Percentiles rank a stretch among this genome's conserved stretches.
phyloP scores from a whole-genome alignment of 495 filamentous ascomycete genomes.

The Aspergillus mulundensis region DNA sequence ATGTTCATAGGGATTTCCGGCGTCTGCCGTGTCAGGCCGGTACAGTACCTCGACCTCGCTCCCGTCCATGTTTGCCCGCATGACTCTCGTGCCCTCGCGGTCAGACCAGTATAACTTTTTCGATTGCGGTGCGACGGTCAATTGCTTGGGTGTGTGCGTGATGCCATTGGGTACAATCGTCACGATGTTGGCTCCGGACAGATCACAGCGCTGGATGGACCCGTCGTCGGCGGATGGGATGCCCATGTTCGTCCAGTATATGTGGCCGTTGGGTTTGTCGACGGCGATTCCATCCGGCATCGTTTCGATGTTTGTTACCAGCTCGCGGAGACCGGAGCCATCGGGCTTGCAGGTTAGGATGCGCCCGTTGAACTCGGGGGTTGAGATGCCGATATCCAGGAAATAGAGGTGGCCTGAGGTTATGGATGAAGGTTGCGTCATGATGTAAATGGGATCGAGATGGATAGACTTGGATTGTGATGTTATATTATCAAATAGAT shows the following conservation, averaged over 20 bases:
- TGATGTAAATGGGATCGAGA: too few species aligned
- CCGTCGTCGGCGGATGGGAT: constrained; percentile 36
- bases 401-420: too few species aligned
- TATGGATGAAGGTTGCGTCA: too few species aligned
- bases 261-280: constrained; percentile 23
- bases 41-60: constrained; percentile 36
- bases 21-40: constrained; percentile 27
- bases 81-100: constrained; percentile 49
- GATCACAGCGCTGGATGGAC: constrained; percentile 36
- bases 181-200: constrained; percentile 40
- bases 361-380: too few species aligned
- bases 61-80: constrained; percentile 45
- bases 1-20: too few species aligned
- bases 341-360: too few species aligned
- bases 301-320: too few species aligned
- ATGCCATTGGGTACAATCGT: constrained; percentile 34
- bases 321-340: too few species aligned
- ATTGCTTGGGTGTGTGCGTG: constrained; percentile 53
- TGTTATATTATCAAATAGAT: too few species aligned
- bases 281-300: constrained; percentile 51
- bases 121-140: constrained; percentile 29
- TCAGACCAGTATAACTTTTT: constrained; percentile 50
- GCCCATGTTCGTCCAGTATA: constrained; percentile 58
- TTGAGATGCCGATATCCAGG: too few species aligned
- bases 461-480: too few species aligned